Percentiles rank a stretch among this genome's conserved stretches.
Conservation (phyloP, 2,329 filamentous ascomycete genomes). For the Ceratocystis albifundus region DNA sequence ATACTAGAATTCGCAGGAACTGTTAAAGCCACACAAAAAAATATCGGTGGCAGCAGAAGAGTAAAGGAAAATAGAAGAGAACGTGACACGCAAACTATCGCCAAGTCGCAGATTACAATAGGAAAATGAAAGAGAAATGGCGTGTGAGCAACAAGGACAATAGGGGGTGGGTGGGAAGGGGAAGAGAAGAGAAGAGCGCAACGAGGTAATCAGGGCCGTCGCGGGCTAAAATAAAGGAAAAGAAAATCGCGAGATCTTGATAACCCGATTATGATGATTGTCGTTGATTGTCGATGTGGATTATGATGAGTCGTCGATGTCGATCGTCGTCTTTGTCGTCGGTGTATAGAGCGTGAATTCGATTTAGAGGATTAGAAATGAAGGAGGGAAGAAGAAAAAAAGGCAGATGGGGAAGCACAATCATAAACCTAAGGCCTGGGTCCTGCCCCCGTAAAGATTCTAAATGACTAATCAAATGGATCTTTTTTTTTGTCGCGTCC, state of each 20-base stretch:
- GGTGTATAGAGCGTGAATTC: constrained; percentile 4
- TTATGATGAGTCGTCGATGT: constrained; percentile 1
- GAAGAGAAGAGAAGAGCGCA: no score
- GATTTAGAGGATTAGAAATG: background rate
- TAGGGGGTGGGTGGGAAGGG: background rate
- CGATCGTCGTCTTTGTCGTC: constrained; percentile 6
- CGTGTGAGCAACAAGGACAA: background rate
- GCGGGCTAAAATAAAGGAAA: background rate
- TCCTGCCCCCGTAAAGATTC: background rate
- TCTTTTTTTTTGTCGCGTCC: constrained; percentile 3
- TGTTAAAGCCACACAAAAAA: background rate
- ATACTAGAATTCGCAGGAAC: constrained; percentile 3
- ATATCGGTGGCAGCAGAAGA: background rate
- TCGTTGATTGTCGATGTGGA: background rate
- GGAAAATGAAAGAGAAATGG: constrained; percentile 29
- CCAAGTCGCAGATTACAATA: constrained; percentile 34
- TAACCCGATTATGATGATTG: background rate
- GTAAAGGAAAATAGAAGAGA: background rate
- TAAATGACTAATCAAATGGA: background rate
- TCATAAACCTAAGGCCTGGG: background rate
- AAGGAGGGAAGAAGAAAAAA: constrained; percentile 13
- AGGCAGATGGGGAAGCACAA: background rate
- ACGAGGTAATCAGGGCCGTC: no score
- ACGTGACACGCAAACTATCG: constrained; percentile 19
- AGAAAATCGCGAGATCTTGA: constrained; percentile 1